Evolutionary conservation across 1,284 basidiomycete species (phyloP).

Genomic region (Laetiporus sulphureus): DNA sequence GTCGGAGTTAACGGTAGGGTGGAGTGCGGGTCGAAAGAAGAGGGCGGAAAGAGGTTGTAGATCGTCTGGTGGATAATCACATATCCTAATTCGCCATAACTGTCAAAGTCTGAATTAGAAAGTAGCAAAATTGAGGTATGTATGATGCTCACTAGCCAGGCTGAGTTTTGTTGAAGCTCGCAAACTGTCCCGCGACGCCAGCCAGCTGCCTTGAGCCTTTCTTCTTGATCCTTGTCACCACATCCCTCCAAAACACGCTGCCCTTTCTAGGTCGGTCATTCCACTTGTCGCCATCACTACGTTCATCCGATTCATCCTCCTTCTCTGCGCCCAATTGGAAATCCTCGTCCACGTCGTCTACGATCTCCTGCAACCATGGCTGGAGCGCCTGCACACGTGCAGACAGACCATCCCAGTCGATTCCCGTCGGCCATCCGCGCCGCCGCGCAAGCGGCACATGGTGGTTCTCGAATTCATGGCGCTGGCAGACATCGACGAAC

Average conservation of each 20-base stretch:
- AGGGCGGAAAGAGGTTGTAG: conserved; percentile 64
- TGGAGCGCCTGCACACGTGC: conserved; percentile 45
- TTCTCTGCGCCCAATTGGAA: conserved; percentile 16
- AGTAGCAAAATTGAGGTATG: conserved; percentile 3
- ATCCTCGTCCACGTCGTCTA: conserved; percentile 37
- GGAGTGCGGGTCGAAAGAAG: conserved; percentile 41
- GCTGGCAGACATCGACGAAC: conserved; percentile 65
- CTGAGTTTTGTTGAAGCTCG: conserved; percentile 68
- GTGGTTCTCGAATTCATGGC: conserved; percentile 67
- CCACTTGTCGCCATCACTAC: conserved; percentile 7
- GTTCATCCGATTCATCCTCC: conserved; percentile 16
- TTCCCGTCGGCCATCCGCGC: conserved; percentile 68
- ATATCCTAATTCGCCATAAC: conserved; percentile 76
- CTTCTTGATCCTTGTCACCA: conserved; percentile 50
- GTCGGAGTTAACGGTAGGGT: conserved; percentile 58
- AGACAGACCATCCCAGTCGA: conserved; percentile 54
- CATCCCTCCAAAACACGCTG: conserved; percentile 64
- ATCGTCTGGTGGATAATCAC: conserved; percentile 72
- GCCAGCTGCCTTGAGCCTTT: conserved; percentile 59
- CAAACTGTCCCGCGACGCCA: conserved; percentile 65
- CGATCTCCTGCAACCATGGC: conserved; percentile 38
- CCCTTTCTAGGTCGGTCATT: conserved; percentile 33
- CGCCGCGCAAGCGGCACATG: conserved; percentile 61
- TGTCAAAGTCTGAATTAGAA: conserved; percentile 21
- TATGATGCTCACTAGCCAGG: conserved; percentile 71